phyloP scores from a whole-genome alignment of 2,329 filamentous ascomycete species.

The Elsinoe perseae region DNA sequence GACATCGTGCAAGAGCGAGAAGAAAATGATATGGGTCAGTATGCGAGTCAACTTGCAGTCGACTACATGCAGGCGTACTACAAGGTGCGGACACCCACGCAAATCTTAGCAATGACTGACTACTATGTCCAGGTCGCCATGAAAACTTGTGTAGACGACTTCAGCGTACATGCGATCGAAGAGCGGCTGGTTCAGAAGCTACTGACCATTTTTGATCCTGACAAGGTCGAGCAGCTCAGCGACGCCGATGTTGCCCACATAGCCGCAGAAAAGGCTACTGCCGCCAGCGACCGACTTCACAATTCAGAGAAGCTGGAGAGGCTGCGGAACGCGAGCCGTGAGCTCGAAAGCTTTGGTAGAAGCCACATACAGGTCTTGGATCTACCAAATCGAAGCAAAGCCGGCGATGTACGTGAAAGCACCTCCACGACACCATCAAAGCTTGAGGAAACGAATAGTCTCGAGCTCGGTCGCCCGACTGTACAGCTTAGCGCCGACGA shows the following conservation, averaged over 20 bases:
- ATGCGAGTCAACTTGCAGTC: slow-evolving; percentile 26
- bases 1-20: slow-evolving; percentile 18
- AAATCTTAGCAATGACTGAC: neutral
- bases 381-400: too few species aligned
- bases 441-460: neutral
- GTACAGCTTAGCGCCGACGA: neutral
- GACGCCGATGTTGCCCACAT: slow-evolving; percentile 19
- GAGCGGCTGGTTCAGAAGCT: slow-evolving; percentile 27
- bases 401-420: too few species aligned
- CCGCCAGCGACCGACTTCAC: slow-evolving; percentile 17
- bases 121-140: slow-evolving; percentile 31
- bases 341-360: neutral
- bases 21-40: slow-evolving; percentile 27
- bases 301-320: slow-evolving; percentile 21
- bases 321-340: neutral
- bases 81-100: slow-evolving; percentile 19
- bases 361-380: neutral
- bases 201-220: slow-evolving; percentile 25
- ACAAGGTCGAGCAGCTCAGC: slow-evolving; percentile 22
- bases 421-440: too few species aligned
- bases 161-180: slow-evolving; percentile 35
- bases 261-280: slow-evolving; percentile 22
- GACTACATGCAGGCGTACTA: slow-evolving; percentile 30
- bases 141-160: slow-evolving; percentile 36
- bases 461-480: neutral